Evolutionary conservation across 2,329 filamentous ascomycete genomes (phyloP), one percentile per base, ranked within the genome.

Genomic region (Ceratocystis harringtonii): DNA sequence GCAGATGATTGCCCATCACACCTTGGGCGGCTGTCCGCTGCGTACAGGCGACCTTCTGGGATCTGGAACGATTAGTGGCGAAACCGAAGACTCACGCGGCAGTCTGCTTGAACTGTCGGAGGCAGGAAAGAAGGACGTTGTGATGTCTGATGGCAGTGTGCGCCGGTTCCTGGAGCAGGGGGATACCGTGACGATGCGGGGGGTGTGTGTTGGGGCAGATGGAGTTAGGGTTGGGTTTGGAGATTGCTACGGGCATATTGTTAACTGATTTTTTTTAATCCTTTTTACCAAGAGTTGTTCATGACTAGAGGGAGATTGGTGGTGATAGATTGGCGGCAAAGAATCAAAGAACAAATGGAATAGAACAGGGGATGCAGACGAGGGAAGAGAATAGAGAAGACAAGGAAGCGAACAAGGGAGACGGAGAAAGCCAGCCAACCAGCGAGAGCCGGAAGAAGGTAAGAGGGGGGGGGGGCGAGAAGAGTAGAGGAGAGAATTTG

Each of bases 1-100:
- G 1, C 88, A 91, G 73, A 90, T 90, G 86, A 75, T 92, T 48
- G 81, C 88, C 1, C 88, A 91, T 73, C 88, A 91, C 73, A 84
- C 85, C 0, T 79, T 87, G 64, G 85, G 84, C 1, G 88, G 88
- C 5, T 91, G 88, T 74, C 82, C 83, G 0, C 79, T 91, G 76
- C 80, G 82, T 45, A 79, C 83, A 0, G 88, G 88, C 48, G 88
- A 92, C 71, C 74, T 91, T 55, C 75, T 91, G 4, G 88, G 87
- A 2, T 87, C 70, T 7, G 71, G 71, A 15, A 71, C 71, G 25
- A 71, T 72, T 61, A 79, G 78, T 70, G 78, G 78, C 2, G 73
- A 76, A 3, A 73, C 71, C 3, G 63, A 70, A 0, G 69, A 69
- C 4, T 73, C 78, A 69, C 72, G 74, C 43, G 78, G 78, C 5